Evolutionary conservation across 1,139 yeast genomes (phyloP), one percentile per base, ranked within the genome.

Genomic region (Meyerozyma smithsonii): DNA sequence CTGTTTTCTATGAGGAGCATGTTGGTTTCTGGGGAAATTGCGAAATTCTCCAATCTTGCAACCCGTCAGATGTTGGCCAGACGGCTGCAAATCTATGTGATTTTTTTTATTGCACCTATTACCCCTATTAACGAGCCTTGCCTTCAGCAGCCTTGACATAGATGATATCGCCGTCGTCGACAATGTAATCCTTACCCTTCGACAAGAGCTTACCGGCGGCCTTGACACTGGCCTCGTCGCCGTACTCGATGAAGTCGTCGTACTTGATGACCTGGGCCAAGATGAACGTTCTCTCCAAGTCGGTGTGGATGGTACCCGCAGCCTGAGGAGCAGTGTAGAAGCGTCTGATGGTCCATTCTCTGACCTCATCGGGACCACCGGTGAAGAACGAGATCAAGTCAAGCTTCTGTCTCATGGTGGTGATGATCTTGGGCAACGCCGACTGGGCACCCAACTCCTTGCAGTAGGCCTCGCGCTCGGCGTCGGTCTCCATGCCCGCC

Each of bases 141-240:
- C 97, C 97, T 45, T 95, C 96, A 64, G 95, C 97, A 47, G 97
- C 89, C 75, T 95, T 85, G 75, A 90, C 86, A 72, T 84, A 90
- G 54, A 90, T 82, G 56, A 92, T 77, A 63, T 90, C 97, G 63
- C 97, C 77, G 52, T 71, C 77, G 51, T 67, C 73, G 48, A 94
- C 96, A 48, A 80, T 92, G 61, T 94, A 92, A 52, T 90, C 97
- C 69, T 92, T 94, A 77, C 99, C 99, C 81, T 92, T 92, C 61
- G 78, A 86, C 65, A 79, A 66, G 59, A 92, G 79, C 69, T 92
- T 92, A 69, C 98, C 98, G 45, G 90, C 90, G 44, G 97, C 84
- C 69, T 84, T 85, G 56, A 90, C 96, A 41, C 87, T 77, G 43
- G 72, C 71, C 63, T 92, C 98, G 58, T 86, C 95, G 51, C 84